Conservation (phyloP, 2,329 filamentous ascomycete genomes). For the Trichoderma pleuroti region DNA sequence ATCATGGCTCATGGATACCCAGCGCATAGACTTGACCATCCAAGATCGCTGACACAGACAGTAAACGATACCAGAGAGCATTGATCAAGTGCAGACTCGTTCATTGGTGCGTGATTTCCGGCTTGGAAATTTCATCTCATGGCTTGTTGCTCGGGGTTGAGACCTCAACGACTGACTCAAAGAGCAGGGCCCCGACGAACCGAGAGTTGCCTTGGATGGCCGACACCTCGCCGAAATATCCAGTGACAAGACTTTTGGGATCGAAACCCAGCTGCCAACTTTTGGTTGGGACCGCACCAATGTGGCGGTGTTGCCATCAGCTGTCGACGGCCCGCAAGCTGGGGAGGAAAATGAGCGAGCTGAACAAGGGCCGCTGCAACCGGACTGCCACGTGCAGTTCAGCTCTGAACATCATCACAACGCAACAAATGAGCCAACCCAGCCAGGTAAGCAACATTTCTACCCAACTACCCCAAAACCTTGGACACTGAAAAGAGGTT, state of each 20-base stretch:
- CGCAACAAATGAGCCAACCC: not conserved
- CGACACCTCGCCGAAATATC: not conserved
- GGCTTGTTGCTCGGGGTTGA: not conserved
- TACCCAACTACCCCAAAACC: not conserved
- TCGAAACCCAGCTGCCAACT: not conserved
- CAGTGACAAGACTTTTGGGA: not conserved
- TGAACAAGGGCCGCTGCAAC: not conserved
- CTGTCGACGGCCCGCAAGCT: not conserved
- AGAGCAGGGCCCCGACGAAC: not conserved
- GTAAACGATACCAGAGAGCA: not conserved
- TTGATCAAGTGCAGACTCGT: not conserved
- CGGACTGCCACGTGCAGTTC: not conserved
- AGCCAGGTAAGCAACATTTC: slow-evolving; percentile 1
- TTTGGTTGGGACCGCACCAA: not conserved
- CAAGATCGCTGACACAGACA: not conserved
- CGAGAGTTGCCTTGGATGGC: not conserved
- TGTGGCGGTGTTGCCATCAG: not conserved
- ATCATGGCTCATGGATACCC: not conserved
- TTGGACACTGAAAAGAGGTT: not conserved
- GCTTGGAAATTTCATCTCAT: not conserved
- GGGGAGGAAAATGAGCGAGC: not conserved
- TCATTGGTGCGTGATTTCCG: not conserved
- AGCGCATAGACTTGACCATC: not conserved
- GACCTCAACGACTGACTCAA: not conserved
- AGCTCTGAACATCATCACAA: not conserved